Percentiles rank a stretch among this genome's conserved stretches.
Evolutionary conservation across 257 asterid species (phyloP).

Genomic region (Rhazya stricta): DNA sequence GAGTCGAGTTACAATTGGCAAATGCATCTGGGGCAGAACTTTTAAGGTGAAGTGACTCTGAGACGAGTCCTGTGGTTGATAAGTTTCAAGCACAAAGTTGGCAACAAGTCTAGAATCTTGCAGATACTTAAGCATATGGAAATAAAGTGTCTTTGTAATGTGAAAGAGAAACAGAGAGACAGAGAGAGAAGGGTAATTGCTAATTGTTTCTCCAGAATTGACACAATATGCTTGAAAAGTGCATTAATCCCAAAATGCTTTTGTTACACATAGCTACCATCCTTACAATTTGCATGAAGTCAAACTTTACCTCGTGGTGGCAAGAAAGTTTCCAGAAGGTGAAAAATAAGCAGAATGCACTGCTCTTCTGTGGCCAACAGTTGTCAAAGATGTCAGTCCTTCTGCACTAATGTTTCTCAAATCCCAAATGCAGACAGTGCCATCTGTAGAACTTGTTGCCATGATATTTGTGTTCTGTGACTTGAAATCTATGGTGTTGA

Average conservation of each 20-base stretch:
- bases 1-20: neutral
- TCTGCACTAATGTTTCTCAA: slow-evolving; percentile 47
- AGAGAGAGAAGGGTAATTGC: neutral
- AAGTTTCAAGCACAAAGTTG: neutral
- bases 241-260: neutral
- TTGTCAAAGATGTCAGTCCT: slow-evolving; percentile 38
- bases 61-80: neutral
- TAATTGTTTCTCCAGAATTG: neutral
- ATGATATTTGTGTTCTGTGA: slow-evolving; percentile 46
- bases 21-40: neutral
- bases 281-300: slow-evolving; percentile 9
- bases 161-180: neutral
- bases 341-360: slow-evolving; percentile 91
- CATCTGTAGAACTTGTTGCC: slow-evolving; percentile 81
- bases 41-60: neutral
- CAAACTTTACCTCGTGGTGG: slow-evolving; percentile 68
- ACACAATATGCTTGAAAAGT: neutral
- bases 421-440: slow-evolving; percentile 92
- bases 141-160: neutral
- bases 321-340: slow-evolving; percentile 71
- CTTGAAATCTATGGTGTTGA: slow-evolving; percentile 73
- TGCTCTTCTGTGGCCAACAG: slow-evolving; percentile 53
- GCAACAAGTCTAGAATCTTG: neutral
- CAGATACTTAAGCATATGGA: neutral
- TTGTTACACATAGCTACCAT: neutral